Conservation (phyloP, 768 basidiomycete genomes). For the Hericium rajendrae region DNA sequence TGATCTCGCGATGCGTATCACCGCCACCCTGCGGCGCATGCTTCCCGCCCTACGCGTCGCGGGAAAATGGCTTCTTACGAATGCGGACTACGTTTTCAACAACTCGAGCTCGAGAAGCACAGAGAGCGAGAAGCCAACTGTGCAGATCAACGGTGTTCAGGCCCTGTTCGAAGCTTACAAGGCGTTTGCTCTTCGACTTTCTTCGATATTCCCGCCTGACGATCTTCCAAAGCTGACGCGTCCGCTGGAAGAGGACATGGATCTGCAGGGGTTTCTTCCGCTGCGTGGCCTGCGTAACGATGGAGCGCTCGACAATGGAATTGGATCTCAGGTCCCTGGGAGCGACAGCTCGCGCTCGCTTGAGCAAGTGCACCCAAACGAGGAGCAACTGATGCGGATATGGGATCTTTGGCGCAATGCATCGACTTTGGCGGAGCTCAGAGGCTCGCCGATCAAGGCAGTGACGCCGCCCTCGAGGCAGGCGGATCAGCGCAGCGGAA, state of each 20-base stretch:
- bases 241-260: slow-evolving; percentile 83
- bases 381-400: slow-evolving; percentile 91
- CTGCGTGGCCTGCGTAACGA: slow-evolving; percentile 50
- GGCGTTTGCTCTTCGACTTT: slow-evolving; percentile 53
- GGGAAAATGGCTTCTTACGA: slow-evolving; percentile 80
- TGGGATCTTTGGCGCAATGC: slow-evolving; percentile 75
- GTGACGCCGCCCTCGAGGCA: not conserved
- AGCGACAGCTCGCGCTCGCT: slow-evolving; percentile 4
- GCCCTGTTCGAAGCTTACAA: slow-evolving; percentile 70
- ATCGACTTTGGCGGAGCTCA: slow-evolving; percentile 30
- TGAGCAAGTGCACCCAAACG: slow-evolving; percentile 74
- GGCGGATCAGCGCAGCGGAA: not conserved
- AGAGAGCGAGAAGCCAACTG: slow-evolving; percentile 15
- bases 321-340: slow-evolving; percentile 1
- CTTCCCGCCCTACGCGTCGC: slow-evolving; percentile 82
- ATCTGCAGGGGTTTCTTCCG: slow-evolving; percentile 82
- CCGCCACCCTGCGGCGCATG: slow-evolving; percentile 75
- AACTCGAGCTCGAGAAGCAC: not conserved
- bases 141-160: slow-evolving; percentile 27
- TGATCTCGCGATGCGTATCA: slow-evolving; percentile 73
- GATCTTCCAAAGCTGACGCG: slow-evolving; percentile 47
- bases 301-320: slow-evolving; percentile 2
- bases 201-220: slow-evolving; percentile 55
- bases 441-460: slow-evolving; percentile 3
- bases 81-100: slow-evolving; percentile 28